A percentile compares a stretch with the other conserved stretches of the same genome.
These are phyloP conservation scores for Golubevia pallescens DNA, from an alignment of 1,284 basidiomycete species.

Conservation along the genomic window DNA sequence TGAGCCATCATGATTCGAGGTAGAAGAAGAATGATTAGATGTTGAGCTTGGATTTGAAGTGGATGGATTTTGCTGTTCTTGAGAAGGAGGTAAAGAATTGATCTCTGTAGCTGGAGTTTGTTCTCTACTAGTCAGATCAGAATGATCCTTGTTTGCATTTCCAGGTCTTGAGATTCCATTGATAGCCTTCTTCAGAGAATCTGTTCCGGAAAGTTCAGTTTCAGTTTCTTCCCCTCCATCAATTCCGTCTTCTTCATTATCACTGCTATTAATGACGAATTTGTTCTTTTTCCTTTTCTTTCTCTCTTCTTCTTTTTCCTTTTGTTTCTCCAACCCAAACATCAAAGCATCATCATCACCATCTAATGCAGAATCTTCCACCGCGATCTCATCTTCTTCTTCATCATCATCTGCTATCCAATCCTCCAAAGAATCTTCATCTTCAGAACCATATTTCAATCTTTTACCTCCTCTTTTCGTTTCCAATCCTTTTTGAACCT, in stretches of 20 bases:
- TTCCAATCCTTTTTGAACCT: constrained; percentile 3
- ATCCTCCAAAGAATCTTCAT: constrained; percentile 36
- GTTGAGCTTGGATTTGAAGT: neutral
- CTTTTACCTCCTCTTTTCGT: constrained; percentile 20
- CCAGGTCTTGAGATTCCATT: neutral
- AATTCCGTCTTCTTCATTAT: neutral
- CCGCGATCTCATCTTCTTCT: neutral
- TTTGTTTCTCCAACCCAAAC: neutral
- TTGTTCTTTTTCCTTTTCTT: neutral
- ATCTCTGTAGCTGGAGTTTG: neutral
- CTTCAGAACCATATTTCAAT: constrained; percentile 34
- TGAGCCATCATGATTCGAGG: neutral
- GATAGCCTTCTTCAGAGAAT: neutral
- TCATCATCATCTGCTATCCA: constrained; percentile 19
- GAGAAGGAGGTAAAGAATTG: neutral
- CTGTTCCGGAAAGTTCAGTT: neutral
- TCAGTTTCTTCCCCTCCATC: neutral
- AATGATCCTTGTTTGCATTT: neutral
- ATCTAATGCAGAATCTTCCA: too few relatives aligned
- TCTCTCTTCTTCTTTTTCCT: neutral
- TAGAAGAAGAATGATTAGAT: neutral
- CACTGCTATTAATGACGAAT: neutral
- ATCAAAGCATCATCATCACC: neutral
- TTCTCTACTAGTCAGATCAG: neutral
- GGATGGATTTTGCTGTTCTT: neutral